Base-by-base conservation (phyloP, 139 green algal genomes). In the Nannochloris sp. region DNA sequence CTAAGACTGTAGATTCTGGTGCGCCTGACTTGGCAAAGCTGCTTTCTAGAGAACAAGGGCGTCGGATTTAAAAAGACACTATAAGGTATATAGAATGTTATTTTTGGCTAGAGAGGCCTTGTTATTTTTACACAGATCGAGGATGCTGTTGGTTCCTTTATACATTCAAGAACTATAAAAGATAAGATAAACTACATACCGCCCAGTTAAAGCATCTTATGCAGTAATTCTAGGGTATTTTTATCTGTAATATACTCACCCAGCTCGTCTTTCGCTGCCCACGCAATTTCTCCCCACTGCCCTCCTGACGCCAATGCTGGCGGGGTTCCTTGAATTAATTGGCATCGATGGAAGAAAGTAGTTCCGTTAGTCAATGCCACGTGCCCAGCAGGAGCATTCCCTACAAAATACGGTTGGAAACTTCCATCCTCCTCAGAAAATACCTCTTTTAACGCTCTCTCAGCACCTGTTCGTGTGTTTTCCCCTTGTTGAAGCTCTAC, bases 201-300 rank as follows among this genome's bases (percentile, higher is more conserved):
- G n/a, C n/a, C n/a, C n/a, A n/a, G n/a, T 59, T 36, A 75, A 8
- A 75, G 35, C 68, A 75, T 75, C 31, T 71, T 71, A 23, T 64
- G 60, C n/a, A 75, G 19, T 59, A 75, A 23, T 33, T 64, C 27
- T 58, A 75, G 48, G 24, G 54, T 29, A 23, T 34, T 25, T 8
- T 34, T 38, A 25, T 75, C 38, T 24, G 47, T 32, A 5, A 81
- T 54, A 63, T 81, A 81, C 24, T 81, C 39, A 0, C 12, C 25
- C 34, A 81, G 60, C 54, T 81, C 74, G 14, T 81, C 72, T 62
- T 75, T 80, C 36, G 74, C 66, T 10, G 64, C 74, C 74, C 74
- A 81, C 4, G 53, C 72, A 46, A 68, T 31, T n/a, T 80, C 73
- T 25, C 4, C n/a, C 19, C 30, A 76, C 30, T 24, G 36, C 23